Percentiles rank a stretch among this genome's conserved stretches.
phyloP scores from a whole-genome alignment of 2,329 filamentous ascomycete genomes.

The Penicillium sp. region DNA sequence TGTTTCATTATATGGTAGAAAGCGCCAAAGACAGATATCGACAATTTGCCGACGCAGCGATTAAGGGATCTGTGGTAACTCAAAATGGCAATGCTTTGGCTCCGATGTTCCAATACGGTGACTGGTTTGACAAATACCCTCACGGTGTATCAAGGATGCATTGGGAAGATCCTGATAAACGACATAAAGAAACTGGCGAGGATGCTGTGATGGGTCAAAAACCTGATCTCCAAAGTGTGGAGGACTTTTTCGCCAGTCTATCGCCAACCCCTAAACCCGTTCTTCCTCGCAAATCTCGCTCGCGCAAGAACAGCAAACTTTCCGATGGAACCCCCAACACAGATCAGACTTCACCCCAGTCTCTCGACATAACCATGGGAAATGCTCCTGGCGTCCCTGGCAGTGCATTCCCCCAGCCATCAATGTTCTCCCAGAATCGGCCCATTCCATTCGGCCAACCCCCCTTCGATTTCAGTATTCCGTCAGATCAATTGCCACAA shows the following conservation, averaged over 20 bases:
- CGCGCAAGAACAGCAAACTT: conserved; percentile 33
- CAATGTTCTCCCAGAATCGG: conserved; percentile 36
- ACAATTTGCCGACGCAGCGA: conserved; percentile 78
- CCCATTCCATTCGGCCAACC: conserved; percentile 35
- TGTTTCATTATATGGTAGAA: conserved; percentile 97
- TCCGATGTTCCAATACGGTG: conserved; percentile 88
- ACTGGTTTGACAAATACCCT: conserved; percentile 96
- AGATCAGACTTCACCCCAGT: conserved; percentile 33
- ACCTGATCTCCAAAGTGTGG: conserved; percentile 87
- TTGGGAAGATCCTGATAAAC: conserved; percentile 73
- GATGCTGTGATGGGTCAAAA: conserved; percentile 89
- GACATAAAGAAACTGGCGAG: conserved; percentile 77
- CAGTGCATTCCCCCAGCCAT: conserved; percentile 43
- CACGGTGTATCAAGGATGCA: conserved; percentile 85
- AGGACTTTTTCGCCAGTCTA: conserved; percentile 87
- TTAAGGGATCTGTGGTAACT: conserved; percentile 60
- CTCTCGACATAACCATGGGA: conserved; percentile 34
- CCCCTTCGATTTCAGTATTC: conserved; percentile 44
- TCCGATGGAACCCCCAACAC: conserved; percentile 27
- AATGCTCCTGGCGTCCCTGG: conserved; percentile 34
- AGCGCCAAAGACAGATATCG: conserved; percentile 88
- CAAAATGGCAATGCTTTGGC: conserved; percentile 49
- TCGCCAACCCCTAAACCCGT: conserved; percentile 62
- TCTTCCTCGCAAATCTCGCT: conserved; percentile 48
- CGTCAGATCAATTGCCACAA: conserved; percentile 60